Base-by-base conservation (phyloP, 371 early-diverging fungal species). In the Rhizopus sp. region DNA sequence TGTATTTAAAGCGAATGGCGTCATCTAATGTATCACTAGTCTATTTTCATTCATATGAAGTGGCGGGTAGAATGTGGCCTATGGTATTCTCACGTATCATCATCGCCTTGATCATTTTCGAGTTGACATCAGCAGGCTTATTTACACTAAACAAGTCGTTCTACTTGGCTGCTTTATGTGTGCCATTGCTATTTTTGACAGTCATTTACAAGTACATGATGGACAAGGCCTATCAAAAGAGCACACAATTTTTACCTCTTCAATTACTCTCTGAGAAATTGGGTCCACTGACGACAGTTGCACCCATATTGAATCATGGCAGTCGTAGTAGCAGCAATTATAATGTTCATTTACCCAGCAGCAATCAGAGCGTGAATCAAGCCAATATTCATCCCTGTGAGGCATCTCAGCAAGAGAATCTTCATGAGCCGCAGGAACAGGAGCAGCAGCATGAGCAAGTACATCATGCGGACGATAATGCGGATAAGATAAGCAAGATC, bases 31-130 rank as follows among this genome's bases (percentile, higher is more conserved):
- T 2, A n/a, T 13, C 9, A 29, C 5, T 50, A 35, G 80, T 92
- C 13, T 91, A 92, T 59, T 85, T 90, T 48, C 89, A 89, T 45
- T 81, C 84, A 4, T 94, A 89, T 59, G 94, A 94, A 69, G 84
- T 91, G 1, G 84, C 85, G 5, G 94, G 93, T 13, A 80, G 84
- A 63, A 81, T 83, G 61, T 89, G 89, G 77, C 91, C 93, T 13
- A 61, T 83, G 58, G 85, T 85, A 12, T 88, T 89, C 53, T 78
- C 86, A 3, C 82, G 93, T 13, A 84, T 90, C 56, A 78, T 92
- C 23, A 64, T 81, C n/a, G 88, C 89, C 0, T 65, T 93, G 13
- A 50, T 88, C 23, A 76, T 93, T n/a, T 91, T 89, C 70, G 90
- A 93, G 60, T 55, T 88, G 39, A 82, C 89, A 50, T 88, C 91